Conservation (phyloP, 257 asterid genomes). For the Solanum etuberosum region DNA sequence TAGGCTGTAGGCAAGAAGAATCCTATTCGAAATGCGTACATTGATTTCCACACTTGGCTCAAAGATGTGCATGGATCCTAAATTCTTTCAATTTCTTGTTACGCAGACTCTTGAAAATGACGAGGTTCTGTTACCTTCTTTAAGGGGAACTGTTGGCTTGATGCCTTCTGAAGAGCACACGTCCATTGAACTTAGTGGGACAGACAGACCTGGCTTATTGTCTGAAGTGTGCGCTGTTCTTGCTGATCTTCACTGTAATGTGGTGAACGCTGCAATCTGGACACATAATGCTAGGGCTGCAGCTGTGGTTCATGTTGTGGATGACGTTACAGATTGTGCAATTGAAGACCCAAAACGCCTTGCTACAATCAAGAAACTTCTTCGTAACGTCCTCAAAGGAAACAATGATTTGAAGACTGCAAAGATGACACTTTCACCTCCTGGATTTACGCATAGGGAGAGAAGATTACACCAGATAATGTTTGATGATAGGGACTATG, state of each 20-base stretch:
- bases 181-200: slow-evolving; percentile 62
- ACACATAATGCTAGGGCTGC: slow-evolving; percentile 79
- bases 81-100: background rate
- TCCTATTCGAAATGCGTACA: background rate
- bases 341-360: slow-evolving; percentile 54
- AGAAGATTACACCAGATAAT: slow-evolving; percentile 82
- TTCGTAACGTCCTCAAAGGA: slow-evolving; percentile 52
- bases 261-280: slow-evolving; percentile 74
- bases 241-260: slow-evolving; percentile 56
- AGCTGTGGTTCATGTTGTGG: slow-evolving; percentile 62
- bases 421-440: slow-evolving; percentile 56
- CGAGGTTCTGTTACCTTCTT: slow-evolving; percentile 34
- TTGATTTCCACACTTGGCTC: background rate
- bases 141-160: slow-evolving; percentile 50
- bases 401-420: slow-evolving; percentile 42
- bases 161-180: slow-evolving; percentile 62
- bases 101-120: slow-evolving; percentile 57
- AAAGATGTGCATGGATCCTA: background rate
- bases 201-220: slow-evolving; percentile 70
- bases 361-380: slow-evolving; percentile 35
- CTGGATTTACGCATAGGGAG: slow-evolving; percentile 58
- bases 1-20: background rate
- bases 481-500: slow-evolving; percentile 78
- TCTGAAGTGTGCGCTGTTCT: slow-evolving; percentile 78
- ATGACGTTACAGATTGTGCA: slow-evolving; percentile 38